A percentile compares a stretch with the other conserved stretches of the same genome.
These are phyloP conservation scores for Brasilioporus rufonigricans DNA, from an alignment of 768 basidiomycete genomes.

Conservation along the genomic window DNA sequence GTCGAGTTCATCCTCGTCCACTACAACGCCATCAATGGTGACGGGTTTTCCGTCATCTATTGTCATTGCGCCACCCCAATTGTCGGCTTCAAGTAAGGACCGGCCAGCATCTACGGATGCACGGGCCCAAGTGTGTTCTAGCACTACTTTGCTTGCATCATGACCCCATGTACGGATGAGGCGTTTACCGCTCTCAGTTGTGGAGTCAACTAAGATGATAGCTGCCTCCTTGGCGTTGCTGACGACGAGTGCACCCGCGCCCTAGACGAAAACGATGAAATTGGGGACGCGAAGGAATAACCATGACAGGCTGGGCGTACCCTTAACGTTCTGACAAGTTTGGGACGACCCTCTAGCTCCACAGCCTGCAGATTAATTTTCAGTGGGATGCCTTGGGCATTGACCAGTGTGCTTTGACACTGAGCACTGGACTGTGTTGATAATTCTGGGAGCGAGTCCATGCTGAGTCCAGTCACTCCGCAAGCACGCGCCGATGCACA, in stretches of 20 bases:
- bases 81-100: constrained; percentile 45
- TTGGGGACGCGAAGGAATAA: background rate
- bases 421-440: constrained; percentile 14
- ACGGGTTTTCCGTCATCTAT: constrained; percentile 34
- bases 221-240: constrained; percentile 50
- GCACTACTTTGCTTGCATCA: constrained; percentile 47
- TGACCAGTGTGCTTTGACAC: constrained; percentile 35
- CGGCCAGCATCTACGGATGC: constrained; percentile 42
- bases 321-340: constrained; percentile 49
- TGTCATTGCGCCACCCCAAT: constrained; percentile 48
- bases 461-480: constrained; percentile 3
- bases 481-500: background rate
- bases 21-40: constrained; percentile 31
- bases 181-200: constrained; percentile 48
- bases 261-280: constrained; percentile 36
- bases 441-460: constrained; percentile 21
- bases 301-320: constrained; percentile 33
- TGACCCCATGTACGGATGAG: constrained; percentile 59
- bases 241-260: constrained; percentile 52
- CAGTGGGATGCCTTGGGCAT: constrained; percentile 41
- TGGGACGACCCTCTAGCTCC: constrained; percentile 48
- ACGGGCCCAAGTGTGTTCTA: constrained; percentile 53
- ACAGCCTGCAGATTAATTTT: constrained; percentile 58
- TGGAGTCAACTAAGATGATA: constrained; percentile 59
- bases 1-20: constrained; percentile 37